Evolutionary conservation across 1,139 yeast species (phyloP).

Genomic region (Candida glucosophila): DNA sequence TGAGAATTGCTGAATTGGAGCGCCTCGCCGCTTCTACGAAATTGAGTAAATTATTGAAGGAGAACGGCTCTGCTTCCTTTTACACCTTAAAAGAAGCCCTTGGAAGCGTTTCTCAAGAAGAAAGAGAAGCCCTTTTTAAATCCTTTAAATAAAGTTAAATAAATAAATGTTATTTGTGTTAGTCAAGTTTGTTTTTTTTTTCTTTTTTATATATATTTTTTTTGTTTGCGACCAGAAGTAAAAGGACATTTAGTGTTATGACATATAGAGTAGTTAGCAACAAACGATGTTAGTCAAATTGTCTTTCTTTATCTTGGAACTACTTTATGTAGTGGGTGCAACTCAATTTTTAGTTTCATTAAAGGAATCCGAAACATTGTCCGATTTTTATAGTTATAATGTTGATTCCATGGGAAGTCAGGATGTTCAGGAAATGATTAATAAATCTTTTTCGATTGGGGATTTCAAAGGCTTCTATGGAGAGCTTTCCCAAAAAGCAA

Average conservation of each 20-base stretch:
- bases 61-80: conserved; percentile 46
- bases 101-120: conserved; percentile 49
- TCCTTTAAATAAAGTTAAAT: conserved; percentile 13
- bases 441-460: conserved; percentile 47
- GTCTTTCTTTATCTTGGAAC: background rate
- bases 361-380: conserved; percentile 21
- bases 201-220: no score
- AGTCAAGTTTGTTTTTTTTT: no score
- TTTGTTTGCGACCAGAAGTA: no score
- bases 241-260: no score
- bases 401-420: conserved; percentile 19
- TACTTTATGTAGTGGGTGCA: conserved; percentile 1
- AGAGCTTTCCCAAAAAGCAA: conserved; percentile 38
- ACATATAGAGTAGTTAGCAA: no score
- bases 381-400: conserved; percentile 33
- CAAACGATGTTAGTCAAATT: background rate
- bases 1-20: conserved; percentile 56
- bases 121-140: conserved; percentile 43
- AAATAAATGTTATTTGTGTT: background rate
- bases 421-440: conserved; percentile 36
- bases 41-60: conserved; percentile 51
- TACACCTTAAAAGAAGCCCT: conserved; percentile 56
- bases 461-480: conserved; percentile 59
- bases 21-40: conserved; percentile 55
- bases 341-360: conserved; percentile 18